These are phyloP conservation scores for Phialophora macrospora DNA, from an alignment of 2,329 filamentous ascomycete genomes.

Conservation along the genomic window DNA sequence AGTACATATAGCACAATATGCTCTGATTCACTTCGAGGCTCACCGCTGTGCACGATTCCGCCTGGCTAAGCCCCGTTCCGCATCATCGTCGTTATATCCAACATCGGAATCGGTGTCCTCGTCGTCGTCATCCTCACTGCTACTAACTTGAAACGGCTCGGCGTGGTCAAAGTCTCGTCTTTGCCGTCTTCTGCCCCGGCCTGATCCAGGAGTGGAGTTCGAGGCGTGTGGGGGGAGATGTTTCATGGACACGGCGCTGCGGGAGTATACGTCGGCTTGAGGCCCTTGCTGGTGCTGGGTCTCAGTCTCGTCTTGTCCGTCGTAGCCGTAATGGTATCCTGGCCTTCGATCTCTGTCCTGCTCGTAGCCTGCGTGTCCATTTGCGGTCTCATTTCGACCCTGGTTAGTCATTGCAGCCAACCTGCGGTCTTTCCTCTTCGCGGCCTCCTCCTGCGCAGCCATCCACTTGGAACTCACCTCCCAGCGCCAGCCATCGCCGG, in stretches of 20 bases:
- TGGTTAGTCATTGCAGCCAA: slow-evolving; percentile 39
- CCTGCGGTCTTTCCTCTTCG: slow-evolving; percentile 30
- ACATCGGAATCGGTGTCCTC: slow-evolving; percentile 27
- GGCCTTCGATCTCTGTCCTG: slow-evolving; percentile 22
- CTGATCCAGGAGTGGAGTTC: slow-evolving; percentile 6
- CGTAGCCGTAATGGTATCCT: slow-evolving; percentile 12
- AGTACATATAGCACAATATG: not conserved
- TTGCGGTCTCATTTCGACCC: slow-evolving; percentile 8
- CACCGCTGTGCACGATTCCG: slow-evolving; percentile 15
- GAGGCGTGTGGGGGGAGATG: slow-evolving; percentile 4
- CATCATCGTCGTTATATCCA: slow-evolving; percentile 26
- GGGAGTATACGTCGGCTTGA: slow-evolving; percentile 25
- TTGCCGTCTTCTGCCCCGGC: slow-evolving; percentile 15
- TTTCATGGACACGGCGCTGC: slow-evolving; percentile 36
- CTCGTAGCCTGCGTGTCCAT: slow-evolving; percentile 13
- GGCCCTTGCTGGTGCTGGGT: not conserved
- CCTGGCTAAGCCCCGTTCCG: slow-evolving; percentile 19
- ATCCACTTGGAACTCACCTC: slow-evolving; percentile 81
- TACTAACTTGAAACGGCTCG: slow-evolving; percentile 23
- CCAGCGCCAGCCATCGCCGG: slow-evolving; percentile 93
- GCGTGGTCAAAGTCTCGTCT: slow-evolving; percentile 14
- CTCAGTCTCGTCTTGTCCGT: slow-evolving; percentile 15
- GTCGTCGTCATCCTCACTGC: slow-evolving; percentile 22
- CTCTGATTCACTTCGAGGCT: not conserved
- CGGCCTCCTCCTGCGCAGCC: slow-evolving; percentile 57